Base-by-base conservation (phyloP, 345 rosid genomes). In the Capsella bursapastoris region DNA sequence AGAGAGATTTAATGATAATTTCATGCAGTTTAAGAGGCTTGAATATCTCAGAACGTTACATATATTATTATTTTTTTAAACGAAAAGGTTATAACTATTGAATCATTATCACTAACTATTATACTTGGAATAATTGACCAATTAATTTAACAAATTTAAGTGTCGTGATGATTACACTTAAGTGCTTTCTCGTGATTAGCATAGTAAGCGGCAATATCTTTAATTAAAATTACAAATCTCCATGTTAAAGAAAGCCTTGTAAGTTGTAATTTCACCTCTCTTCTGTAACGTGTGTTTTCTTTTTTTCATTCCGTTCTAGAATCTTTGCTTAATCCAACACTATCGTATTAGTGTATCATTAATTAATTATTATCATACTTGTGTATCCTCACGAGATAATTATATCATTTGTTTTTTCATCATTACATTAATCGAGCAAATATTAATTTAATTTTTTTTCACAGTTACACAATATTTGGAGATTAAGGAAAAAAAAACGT, bases 131-230 rank as follows among this genome's bases (percentile, higher is more conserved):
- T 70, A 55, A 77, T 71, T 56, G 72, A 64, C 55, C 50, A 77
- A 58, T 31, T 71, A 58, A 71, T 58, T 50, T 22, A 34, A 34
- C 6, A 34, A 34, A 48, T 56, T 48, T 29, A 70, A 58, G 14
- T 47, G 67, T 66, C 72, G 70, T 77, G 66, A 70, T 76, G 60
- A 70, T 70, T 77, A 56, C 63, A 40, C 72, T 32, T 65, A 57
- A 77, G 68, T 71, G 67, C 55, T 70, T 57, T 57, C 60, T 77
- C 76, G 76, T 71, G 72, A 77, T 71, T 57, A 77, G 48, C 80
- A 64, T 13, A 40, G 50, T 57, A 38, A 77, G 55, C 61, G 64
- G 61, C 51, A 38, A 48, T 51, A 57, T 48, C 13, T 47, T 52
- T 57, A 3, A 71, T 65, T 71, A 71, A 22, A 38, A 38, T 49